Percentiles rank a stretch among this genome's conserved stretches.
These are phyloP conservation scores for Wickerhamomyces tratensis DNA, from an alignment of 805 yeast species.

Conservation along the genomic window DNA sequence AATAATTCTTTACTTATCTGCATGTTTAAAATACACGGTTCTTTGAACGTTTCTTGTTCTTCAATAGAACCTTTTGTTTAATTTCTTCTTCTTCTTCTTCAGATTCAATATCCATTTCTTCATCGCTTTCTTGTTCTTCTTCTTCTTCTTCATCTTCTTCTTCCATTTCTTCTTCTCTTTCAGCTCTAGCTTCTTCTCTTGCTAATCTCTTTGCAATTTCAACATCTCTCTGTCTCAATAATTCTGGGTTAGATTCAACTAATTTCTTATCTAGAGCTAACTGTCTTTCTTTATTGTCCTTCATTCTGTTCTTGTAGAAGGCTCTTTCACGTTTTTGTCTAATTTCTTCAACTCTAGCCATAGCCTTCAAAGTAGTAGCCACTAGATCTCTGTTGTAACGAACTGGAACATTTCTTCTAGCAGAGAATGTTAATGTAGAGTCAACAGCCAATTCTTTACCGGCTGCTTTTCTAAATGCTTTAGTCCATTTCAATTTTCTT, in stretches of 20 bases:
- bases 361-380: constrained; percentile 86
- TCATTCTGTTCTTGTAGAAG: constrained; percentile 99
- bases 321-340: constrained; percentile 96
- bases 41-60: constrained; percentile 19
- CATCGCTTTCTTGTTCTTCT: constrained; percentile 37
- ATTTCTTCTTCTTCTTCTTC: constrained; percentile 38
- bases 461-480: constrained; percentile 97
- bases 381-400: constrained; percentile 96
- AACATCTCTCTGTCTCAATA: constrained; percentile 87
- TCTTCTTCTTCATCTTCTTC: constrained; percentile 37
- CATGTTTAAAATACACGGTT: constrained; percentile 10
- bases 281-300: constrained; percentile 86
- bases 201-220: constrained; percentile 74
- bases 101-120: constrained; percentile 39
- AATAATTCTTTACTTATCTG: too few species aligned
- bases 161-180: constrained; percentile 33
- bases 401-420: constrained; percentile 96
- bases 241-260: constrained; percentile 81
- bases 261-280: constrained; percentile 79
- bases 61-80: constrained; percentile 30
- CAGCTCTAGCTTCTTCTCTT: constrained; percentile 52
- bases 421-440: constrained; percentile 90
- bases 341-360: constrained; percentile 93
- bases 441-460: constrained; percentile 98
- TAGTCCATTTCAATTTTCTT: constrained; percentile 96